Base-by-base conservation (phyloP, 2,329 filamentous ascomycete species). In the Fonsecaea erecta region DNA sequence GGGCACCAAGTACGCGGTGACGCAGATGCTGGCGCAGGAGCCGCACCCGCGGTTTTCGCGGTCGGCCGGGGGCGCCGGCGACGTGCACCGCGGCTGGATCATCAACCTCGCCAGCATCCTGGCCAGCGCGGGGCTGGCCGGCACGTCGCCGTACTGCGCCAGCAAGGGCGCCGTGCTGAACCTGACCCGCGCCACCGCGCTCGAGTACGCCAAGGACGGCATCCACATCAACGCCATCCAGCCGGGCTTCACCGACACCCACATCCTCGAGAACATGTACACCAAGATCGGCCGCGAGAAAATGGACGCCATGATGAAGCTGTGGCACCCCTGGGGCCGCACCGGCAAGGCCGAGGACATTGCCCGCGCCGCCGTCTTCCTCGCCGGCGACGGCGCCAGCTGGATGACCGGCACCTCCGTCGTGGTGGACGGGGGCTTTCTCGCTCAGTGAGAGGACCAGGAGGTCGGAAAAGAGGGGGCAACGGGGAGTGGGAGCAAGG, bases 101-200 rank as follows among this genome's bases (percentile, higher is more conserved):
- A 63, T 70, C 52, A 71, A 71, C 55, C 35, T 68, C 1, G 35
- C 58, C 24, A 57, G 40, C 21, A 63, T 71, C 43, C 52, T 65
- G 14, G 62, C 62, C 40, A 57, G 28, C 12, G 62, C 56, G 7
- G 64, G 60, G 2, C 24, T 65, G 6, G 21, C 58, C 4, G 75
- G 67, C 1, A 71, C 63, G 26, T 48, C 35, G 7, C 24, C 55
- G 9, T 84, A 84, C 68, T 79, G 77, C 56, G 78, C 80, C 1
- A 78, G 76, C 48, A 85, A 84, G 66, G 79, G 79, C 4, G 82
- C 80, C 0, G 80, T 83, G 7, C 72, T 79, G 8, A 73, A 77
- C 24, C 73, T 85, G 40, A 83, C 82, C 6, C 79, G 78, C 37
- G 75, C 77, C 46, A 72, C 80, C 8, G 79, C 80, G 2, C 65